Percentiles rank a stretch among this genome's conserved stretches.
Conservation (phyloP, 2,329 filamentous ascomycete genomes). For the Xylariales sp. region DNA sequence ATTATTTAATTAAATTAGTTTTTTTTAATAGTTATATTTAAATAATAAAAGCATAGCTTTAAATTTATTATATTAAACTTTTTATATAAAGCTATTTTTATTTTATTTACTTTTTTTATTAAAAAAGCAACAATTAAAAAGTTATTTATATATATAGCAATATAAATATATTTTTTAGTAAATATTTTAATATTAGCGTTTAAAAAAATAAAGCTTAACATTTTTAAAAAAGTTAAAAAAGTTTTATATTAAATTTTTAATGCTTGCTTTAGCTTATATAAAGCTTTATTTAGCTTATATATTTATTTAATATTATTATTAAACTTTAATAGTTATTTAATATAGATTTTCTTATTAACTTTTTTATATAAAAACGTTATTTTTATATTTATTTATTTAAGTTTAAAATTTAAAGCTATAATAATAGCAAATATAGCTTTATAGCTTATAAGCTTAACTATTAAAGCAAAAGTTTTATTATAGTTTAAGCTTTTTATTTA, state of each 20-base stretch:
- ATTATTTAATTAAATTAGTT: background rate
- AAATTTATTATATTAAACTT: constrained; percentile 3
- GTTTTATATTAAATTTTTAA: background rate
- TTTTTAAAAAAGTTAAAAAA: constrained; percentile 4
- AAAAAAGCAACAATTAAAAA: background rate
- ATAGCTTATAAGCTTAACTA: constrained; percentile 15
- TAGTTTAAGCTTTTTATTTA: constrained; percentile 4
- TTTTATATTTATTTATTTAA: constrained; percentile 19
- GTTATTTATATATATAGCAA: background rate
- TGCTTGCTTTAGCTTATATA: background rate
- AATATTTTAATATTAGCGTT: background rate
- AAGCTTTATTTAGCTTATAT: background rate
- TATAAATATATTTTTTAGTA: constrained; percentile 1
- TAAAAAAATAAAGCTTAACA: background rate
- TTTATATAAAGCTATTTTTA: background rate
- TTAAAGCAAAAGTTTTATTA: constrained; percentile 13
- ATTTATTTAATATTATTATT: background rate
- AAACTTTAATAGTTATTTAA: background rate
- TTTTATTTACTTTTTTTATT: background rate
- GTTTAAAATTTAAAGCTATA: constrained; percentile 12
- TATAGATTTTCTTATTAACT: background rate
- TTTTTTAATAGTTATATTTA: constrained; percentile 1
- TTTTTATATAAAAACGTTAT: constrained; percentile 10
- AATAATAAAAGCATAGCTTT: background rate
- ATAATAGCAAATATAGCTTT: constrained; percentile 13